phyloP scores from a whole-genome alignment of 2,329 filamentous ascomycete genomes.

The Ciborinia camelliae region DNA sequence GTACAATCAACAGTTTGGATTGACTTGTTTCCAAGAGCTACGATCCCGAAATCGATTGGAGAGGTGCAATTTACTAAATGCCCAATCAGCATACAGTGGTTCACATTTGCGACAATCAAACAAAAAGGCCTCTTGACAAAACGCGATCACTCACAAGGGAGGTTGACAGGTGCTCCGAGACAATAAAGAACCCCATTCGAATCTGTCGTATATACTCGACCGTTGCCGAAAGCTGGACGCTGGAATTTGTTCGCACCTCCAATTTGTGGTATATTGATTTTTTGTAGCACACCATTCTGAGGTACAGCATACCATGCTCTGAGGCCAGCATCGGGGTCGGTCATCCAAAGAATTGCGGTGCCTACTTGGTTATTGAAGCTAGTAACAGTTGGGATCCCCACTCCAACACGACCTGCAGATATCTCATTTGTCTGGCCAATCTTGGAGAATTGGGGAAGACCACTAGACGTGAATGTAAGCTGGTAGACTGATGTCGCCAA shows the following conservation, averaged over 20 bases:
- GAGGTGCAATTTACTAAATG: slow-evolving; percentile 37
- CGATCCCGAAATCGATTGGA: slow-evolving; percentile 38
- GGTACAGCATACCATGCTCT: slow-evolving; percentile 42
- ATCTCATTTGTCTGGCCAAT: slow-evolving; percentile 35
- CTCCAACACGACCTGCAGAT: slow-evolving; percentile 37
- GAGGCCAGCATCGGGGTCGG: slow-evolving; percentile 40
- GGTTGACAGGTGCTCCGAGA: slow-evolving; percentile 39
- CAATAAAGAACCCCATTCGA: slow-evolving; percentile 32
- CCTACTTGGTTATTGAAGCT: slow-evolving; percentile 37
- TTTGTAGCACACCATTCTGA: slow-evolving; percentile 36
- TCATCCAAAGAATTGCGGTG: slow-evolving; percentile 41
- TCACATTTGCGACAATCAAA: no score
- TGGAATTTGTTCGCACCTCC: slow-evolving; percentile 40
- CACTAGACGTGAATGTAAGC: slow-evolving; percentile 35
- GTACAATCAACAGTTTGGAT: slow-evolving; percentile 35
- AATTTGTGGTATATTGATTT: slow-evolving; percentile 38
- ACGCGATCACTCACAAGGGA: slow-evolving; percentile 31
- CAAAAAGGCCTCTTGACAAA: neutral
- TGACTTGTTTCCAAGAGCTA: slow-evolving; percentile 33
- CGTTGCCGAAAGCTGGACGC: slow-evolving; percentile 42
- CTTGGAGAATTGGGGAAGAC: slow-evolving; percentile 38
- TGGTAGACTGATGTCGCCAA: slow-evolving; percentile 39
- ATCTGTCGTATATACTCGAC: slow-evolving; percentile 36
- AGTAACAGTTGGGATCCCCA: slow-evolving; percentile 40
- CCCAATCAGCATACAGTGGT: neutral